Conservation (phyloP, 2,329 filamentous ascomycete genomes). For the Mycosphaerelloides madeirae region DNA sequence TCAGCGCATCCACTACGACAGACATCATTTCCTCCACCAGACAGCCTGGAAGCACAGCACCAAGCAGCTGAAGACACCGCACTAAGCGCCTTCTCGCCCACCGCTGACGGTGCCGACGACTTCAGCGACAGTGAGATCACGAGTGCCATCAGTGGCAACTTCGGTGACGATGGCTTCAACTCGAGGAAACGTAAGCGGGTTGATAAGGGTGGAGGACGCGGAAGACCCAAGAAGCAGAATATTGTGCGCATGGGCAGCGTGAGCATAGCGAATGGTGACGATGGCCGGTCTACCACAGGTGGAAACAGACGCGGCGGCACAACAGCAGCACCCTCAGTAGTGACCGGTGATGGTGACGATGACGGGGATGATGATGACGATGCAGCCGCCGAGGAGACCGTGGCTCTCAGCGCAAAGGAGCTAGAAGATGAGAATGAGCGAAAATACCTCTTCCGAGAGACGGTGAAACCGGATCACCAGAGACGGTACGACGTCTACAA, state of each 20-base stretch:
- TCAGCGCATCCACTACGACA: conserved; percentile 69
- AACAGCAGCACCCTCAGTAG: conserved; percentile 28
- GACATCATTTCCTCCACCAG: conserved; percentile 67
- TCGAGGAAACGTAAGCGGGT: conserved; percentile 25
- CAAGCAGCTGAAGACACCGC: conserved; percentile 17
- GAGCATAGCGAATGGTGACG: conserved; percentile 30
- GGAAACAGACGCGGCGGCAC: conserved; percentile 17
- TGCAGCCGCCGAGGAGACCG: conserved; percentile 39
- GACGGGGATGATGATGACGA: conserved; percentile 54
- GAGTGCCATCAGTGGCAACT: conserved; percentile 29
- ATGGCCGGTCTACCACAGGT: conserved; percentile 19
- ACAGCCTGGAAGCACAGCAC: conserved; percentile 49
- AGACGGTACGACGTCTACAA: conserved; percentile 68
- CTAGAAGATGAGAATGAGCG: conserved; percentile 21
- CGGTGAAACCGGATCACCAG: conserved; percentile 62
- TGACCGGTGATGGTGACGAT: conserved; percentile 35
- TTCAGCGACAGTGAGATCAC: conserved; percentile 34
- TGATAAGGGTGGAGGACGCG: conserved; percentile 24
- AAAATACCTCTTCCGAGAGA: conserved; percentile 23
- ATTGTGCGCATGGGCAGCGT: conserved; percentile 16
- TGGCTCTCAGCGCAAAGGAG: conserved; percentile 20
- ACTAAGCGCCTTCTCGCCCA: conserved; percentile 24
- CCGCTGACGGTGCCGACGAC: conserved; percentile 27
- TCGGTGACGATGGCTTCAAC: conserved; percentile 37
- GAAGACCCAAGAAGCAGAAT: conserved; percentile 20